Evolutionary conservation across 1,139 yeast genomes (phyloP).

Genomic region (Yamadazyma jaroonii): DNA sequence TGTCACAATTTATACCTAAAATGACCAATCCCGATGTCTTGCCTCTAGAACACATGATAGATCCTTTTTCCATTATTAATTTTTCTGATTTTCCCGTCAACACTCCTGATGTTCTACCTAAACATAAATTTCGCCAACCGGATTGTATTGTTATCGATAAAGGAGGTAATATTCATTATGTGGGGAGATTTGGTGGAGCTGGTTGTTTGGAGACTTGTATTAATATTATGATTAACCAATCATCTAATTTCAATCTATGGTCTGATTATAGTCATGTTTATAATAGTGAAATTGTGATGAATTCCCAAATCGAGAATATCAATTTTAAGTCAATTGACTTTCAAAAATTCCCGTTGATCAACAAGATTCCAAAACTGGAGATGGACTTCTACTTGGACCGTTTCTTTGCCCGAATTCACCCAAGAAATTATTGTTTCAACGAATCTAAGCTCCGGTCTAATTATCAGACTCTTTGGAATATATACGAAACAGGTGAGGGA

Average conservation of each 20-base stretch:
- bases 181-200: conserved; percentile 17
- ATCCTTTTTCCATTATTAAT: conserved; percentile 1
- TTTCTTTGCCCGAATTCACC: conserved; percentile 41
- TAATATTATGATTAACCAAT: conserved; percentile 7
- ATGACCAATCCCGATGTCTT: neutral
- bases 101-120: neutral
- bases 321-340: neutral
- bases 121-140: conserved; percentile 5
- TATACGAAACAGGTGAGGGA: no score
- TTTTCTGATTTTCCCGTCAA: neutral
- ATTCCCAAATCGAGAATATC: conserved; percentile 8
- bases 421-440: conserved; percentile 36
- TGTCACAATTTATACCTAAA: neutral
- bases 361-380: conserved; percentile 17
- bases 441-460: conserved; percentile 12
- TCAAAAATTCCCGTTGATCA: conserved; percentile 6
- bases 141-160: conserved; percentile 15
- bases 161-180: conserved; percentile 13
- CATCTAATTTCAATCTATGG: conserved; percentile 7
- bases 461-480: conserved; percentile 10
- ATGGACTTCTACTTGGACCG: conserved; percentile 30
- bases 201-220: conserved; percentile 10
- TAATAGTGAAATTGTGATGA: conserved; percentile 11
- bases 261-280: conserved; percentile 4
- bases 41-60: neutral